Percentiles rank a stretch among this genome's conserved stretches.
Evolutionary conservation across 257 asterid genomes (phyloP).

Genomic region (Plantago major): DNA sequence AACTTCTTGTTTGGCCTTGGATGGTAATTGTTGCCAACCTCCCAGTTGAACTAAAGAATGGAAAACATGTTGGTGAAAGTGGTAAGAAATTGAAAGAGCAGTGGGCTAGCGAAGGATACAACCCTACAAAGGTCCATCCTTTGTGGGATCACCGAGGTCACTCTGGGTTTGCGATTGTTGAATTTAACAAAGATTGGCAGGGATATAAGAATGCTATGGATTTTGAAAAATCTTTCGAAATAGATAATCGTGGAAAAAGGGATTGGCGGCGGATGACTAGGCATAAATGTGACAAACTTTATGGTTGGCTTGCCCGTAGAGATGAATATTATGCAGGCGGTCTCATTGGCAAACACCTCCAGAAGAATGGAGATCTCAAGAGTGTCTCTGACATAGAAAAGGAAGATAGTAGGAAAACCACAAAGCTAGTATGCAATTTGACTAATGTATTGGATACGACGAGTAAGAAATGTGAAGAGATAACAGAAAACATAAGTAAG

Average conservation of each 20-base stretch:
- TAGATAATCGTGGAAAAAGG: slow-evolving; percentile 53
- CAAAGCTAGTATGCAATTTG: slow-evolving; percentile 45
- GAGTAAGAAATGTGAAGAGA: slow-evolving; percentile 49
- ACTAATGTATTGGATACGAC: slow-evolving; percentile 40
- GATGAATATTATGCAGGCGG: slow-evolving; percentile 48
- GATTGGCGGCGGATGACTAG: slow-evolving; percentile 44
- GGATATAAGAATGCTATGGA: slow-evolving; percentile 73
- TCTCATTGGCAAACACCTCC: slow-evolving; percentile 58
- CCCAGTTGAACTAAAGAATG: slow-evolving; percentile 47
- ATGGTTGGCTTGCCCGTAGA: slow-evolving; percentile 86
- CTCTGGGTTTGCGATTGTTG: slow-evolving; percentile 70
- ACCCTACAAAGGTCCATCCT: slow-evolving; percentile 59
- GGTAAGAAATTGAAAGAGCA: slow-evolving; percentile 59
- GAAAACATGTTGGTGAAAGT: slow-evolving; percentile 57
- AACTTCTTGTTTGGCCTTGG: slow-evolving; percentile 83
- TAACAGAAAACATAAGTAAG: slow-evolving; percentile 52
- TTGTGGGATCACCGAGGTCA: slow-evolving; percentile 61
- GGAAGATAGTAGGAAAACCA: slow-evolving; percentile 47
- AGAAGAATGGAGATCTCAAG: slow-evolving; percentile 71
- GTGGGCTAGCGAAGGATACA: slow-evolving; percentile 56
- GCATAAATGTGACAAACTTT: slow-evolving; percentile 42
- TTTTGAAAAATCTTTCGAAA: slow-evolving; percentile 73
- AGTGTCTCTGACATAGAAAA: slow-evolving; percentile 55
- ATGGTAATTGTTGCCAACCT: slow-evolving; percentile 73
- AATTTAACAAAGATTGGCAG: slow-evolving; percentile 66